A percentile compares a stretch with the other conserved stretches of the same genome.
These are phyloP conservation scores for Pleurotus pulmonarius DNA, from an alignment of 768 basidiomycete genomes.

Conservation along the genomic window DNA sequence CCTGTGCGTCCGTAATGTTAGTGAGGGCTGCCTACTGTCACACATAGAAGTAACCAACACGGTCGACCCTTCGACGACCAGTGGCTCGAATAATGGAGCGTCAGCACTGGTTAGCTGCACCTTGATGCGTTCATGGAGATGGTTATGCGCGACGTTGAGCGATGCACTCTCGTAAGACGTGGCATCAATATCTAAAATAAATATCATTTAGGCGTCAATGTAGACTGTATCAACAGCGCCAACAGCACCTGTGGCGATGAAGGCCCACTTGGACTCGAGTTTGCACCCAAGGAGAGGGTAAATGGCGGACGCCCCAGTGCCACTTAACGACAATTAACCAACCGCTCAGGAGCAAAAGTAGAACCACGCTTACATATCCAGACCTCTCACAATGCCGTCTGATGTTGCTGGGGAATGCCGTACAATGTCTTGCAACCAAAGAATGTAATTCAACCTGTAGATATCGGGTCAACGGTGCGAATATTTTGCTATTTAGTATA, in stretches of 20 bases:
- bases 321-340: slow-evolving; percentile 39
- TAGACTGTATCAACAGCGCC: no score
- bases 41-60: no score
- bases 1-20: slow-evolving; percentile 20
- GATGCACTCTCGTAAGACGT: slow-evolving; percentile 54
- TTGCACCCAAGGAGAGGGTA: slow-evolving; percentile 77
- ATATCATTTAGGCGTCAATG: neutral
- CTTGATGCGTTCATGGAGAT: slow-evolving; percentile 45
- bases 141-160: slow-evolving; percentile 56
- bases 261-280: slow-evolving; percentile 47
- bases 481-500: neutral
- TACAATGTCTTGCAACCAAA: slow-evolving; percentile 79
- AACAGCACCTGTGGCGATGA: slow-evolving; percentile 64
- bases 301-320: slow-evolving; percentile 88
- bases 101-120: slow-evolving; percentile 34
- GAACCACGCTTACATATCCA: slow-evolving; percentile 64
- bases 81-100: slow-evolving; percentile 44
- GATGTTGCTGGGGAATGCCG: slow-evolving; percentile 20
- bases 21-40: no score
- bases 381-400: slow-evolving; percentile 34
- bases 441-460: slow-evolving; percentile 77
- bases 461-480: neutral
- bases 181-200: slow-evolving; percentile 62
- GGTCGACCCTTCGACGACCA: slow-evolving; percentile 16
- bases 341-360: neutral